phyloP scores from a whole-genome alignment of 2,329 filamentous ascomycete species.

The Calycina herbarum region DNA sequence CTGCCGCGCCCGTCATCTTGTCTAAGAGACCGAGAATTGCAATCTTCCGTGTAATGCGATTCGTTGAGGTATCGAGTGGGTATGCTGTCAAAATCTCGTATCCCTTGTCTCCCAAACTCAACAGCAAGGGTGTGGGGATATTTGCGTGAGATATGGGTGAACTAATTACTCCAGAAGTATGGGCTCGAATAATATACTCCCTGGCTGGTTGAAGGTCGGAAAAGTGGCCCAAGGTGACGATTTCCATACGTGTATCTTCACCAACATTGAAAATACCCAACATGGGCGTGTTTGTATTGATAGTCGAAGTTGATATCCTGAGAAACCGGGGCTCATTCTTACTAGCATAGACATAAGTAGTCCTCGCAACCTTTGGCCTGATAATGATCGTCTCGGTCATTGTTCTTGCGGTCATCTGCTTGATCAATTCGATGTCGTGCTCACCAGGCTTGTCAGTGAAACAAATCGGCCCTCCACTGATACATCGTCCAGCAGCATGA shows the following conservation, averaged over 20 bases:
- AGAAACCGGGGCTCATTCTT: conserved; percentile 14
- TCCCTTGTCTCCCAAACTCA: conserved; percentile 9
- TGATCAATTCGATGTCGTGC: conserved; percentile 13
- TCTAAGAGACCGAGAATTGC: conserved; percentile 16
- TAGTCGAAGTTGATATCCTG: conserved; percentile 14
- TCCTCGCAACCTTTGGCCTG: conserved; percentile 13
- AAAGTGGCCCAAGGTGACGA: background rate
- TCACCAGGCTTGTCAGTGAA: conserved; percentile 20
- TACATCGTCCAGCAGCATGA: conserved; percentile 18
- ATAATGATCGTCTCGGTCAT: conserved; percentile 12
- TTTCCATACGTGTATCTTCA: background rate
- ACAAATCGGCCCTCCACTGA: conserved; percentile 22
- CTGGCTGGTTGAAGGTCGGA: background rate
- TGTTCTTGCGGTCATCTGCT: conserved; percentile 16
- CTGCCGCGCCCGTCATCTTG: conserved; percentile 18
- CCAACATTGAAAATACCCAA: conserved; percentile 10
- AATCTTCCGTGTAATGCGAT: conserved; percentile 2
- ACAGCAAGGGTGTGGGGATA: background rate
- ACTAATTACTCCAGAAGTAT: conserved; percentile 9
- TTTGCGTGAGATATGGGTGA: background rate
- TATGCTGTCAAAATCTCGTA: conserved; percentile 21
- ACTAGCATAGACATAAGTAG: conserved; percentile 16
- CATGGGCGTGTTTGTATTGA: conserved; percentile 9
- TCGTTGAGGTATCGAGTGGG: conserved; percentile 4
- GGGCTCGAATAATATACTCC: conserved; percentile 11